A percentile compares a stretch with the other conserved stretches of the same genome.
Evolutionary conservation across 78 protist species (phyloP).

Genomic region (Emiliania huxleyi): DNA sequence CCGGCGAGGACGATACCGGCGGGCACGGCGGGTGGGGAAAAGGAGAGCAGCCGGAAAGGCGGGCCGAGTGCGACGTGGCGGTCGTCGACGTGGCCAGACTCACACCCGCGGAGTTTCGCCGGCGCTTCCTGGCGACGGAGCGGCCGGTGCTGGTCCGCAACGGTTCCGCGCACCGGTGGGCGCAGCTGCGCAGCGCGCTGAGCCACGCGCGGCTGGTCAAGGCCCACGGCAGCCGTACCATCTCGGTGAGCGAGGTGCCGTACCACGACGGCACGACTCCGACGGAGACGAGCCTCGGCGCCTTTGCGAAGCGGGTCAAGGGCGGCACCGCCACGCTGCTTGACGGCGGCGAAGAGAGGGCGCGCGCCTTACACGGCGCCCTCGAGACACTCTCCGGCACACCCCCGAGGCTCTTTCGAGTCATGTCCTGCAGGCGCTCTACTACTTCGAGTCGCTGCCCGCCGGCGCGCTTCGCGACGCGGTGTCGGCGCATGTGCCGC

Average conservation of each 20-base stretch:
- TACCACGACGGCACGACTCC: not conserved
- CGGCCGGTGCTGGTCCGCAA: not conserved
- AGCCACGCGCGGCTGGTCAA: not conserved
- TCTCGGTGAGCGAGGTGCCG: not conserved
- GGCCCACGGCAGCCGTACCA: not conserved
- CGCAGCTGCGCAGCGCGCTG: not conserved
- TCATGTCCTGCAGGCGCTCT: no score
- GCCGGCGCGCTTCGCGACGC: not conserved
- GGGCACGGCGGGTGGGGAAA: not conserved
- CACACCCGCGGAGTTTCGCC: not conserved
- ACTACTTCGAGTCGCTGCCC: not conserved
- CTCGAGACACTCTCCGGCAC: no score
- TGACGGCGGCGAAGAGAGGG: no score
- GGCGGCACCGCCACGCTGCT: no score
- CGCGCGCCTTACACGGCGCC: no score
- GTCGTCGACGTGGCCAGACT: not conserved
- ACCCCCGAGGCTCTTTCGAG: no score
- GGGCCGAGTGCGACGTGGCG: not conserved
- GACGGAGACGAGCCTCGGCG: not conserved
- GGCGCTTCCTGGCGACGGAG: not conserved
- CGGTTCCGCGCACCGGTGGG: not conserved
- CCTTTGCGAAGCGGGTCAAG: not conserved
- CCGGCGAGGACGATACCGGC: no score
- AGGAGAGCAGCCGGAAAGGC: not conserved
- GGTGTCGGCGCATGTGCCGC: not conserved